These are phyloP conservation scores for Lentinula guzmanii DNA, from an alignment of 768 basidiomycete genomes.

Conservation along the genomic window DNA sequence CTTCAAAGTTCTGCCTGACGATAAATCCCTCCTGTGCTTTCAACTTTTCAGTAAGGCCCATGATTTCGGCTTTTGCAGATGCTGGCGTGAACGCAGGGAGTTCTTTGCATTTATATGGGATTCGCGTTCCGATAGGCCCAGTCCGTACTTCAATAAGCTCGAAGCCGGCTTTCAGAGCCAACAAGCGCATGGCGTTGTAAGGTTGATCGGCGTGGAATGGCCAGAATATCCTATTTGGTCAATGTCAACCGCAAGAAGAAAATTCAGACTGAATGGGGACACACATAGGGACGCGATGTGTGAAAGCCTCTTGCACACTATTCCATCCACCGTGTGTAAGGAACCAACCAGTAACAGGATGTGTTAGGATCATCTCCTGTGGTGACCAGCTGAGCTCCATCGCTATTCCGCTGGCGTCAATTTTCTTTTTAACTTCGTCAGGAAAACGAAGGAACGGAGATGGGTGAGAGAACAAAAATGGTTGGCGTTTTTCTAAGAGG, in stretches of 20 bases:
- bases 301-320: not conserved
- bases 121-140: not conserved
- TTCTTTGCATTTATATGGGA: not conserved
- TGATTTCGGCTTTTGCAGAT: not conserved
- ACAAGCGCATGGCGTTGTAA: not conserved
- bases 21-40: not conserved
- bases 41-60: not conserved
- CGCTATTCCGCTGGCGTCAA: not conserved
- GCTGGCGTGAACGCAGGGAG: not conserved
- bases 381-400: not conserved
- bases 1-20: not conserved
- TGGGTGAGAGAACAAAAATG: conserved; percentile 3
- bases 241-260: not conserved
- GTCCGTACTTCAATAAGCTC: conserved; percentile 1
- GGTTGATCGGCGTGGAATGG: not conserved
- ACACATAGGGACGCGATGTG: not conserved
- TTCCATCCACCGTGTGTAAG: conserved; percentile 3
- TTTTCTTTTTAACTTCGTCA: not conserved
- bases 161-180: not conserved
- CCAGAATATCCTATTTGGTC: not conserved
- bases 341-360: conserved; percentile 1
- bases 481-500: conserved; percentile 1
- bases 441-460: not conserved
- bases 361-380: not conserved
- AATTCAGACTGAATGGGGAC: not conserved